Conservation (phyloP, 805 yeast species). For the Hanseniaspora taiwanica region DNA sequence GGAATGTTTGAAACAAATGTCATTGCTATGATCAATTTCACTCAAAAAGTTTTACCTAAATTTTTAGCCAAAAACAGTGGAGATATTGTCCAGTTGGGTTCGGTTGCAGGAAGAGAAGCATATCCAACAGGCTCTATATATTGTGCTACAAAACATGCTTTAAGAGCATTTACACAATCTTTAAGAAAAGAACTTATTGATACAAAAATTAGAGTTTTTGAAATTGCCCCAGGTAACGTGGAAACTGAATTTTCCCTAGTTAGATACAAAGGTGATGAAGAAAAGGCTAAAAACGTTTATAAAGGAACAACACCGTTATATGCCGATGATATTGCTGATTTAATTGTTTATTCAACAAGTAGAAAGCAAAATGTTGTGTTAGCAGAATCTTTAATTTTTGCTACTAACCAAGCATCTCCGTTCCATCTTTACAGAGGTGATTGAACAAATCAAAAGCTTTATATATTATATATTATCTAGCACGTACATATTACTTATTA, state of each 20-base stretch:
- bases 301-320: slow-evolving; percentile 40
- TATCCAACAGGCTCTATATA: slow-evolving; percentile 71
- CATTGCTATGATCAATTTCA: slow-evolving; percentile 67
- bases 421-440: slow-evolving; percentile 36
- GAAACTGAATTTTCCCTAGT: slow-evolving; percentile 54
- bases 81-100: slow-evolving; percentile 63
- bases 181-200: slow-evolving; percentile 62
- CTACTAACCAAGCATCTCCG: slow-evolving; percentile 76
- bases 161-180: slow-evolving; percentile 56
- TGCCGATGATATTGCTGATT: slow-evolving; percentile 49
- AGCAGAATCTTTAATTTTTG: slow-evolving; percentile 71
- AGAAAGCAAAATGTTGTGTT: slow-evolving; percentile 46
- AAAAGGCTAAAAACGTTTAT: slow-evolving; percentile 42
- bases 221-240: slow-evolving; percentile 58
- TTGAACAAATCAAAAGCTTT: neutral
- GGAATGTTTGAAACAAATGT: slow-evolving; percentile 82
- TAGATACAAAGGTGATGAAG: slow-evolving; percentile 44
- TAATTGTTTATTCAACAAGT: slow-evolving; percentile 43
- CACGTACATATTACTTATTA: neutral
- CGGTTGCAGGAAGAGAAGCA: slow-evolving; percentile 69
- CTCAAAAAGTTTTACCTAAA: slow-evolving; percentile 64
- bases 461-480: neutral
- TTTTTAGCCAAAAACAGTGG: slow-evolving; percentile 60
- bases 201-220: slow-evolving; percentile 55
- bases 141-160: slow-evolving; percentile 64